These are phyloP conservation scores for Hibiscus tridactylites DNA, from an alignment of 345 rosid genomes.

Conservation along the genomic window DNA sequence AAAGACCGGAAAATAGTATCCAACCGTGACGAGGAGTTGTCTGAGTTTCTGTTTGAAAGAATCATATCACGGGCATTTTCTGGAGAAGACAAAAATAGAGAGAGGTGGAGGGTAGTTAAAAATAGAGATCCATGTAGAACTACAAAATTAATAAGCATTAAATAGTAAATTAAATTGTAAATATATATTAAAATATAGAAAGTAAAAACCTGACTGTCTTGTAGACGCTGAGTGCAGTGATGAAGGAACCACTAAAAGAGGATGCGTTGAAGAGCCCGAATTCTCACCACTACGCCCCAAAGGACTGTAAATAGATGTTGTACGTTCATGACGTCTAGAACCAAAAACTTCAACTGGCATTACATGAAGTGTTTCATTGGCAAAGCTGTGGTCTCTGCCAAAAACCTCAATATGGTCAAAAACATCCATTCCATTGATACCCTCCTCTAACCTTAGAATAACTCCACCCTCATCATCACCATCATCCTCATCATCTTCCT, in stretches of 20 bases:
- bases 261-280: conserved; percentile 68
- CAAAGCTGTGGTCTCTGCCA: conserved; percentile 74
- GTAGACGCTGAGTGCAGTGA: conserved; percentile 30
- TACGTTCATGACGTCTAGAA: conserved; percentile 91
- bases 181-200: not conserved
- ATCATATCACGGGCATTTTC: conserved; percentile 43
- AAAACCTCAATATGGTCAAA: conserved; percentile 92
- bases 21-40: conserved; percentile 42
- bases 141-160: not conserved
- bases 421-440: conserved; percentile 81
- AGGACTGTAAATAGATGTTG: conserved; percentile 90
- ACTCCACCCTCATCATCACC: conserved; percentile 92
- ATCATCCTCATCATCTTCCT: conserved; percentile 60
- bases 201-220: conserved; percentile 48
- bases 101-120: conserved; percentile 2
- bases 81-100: conserved; percentile 5
- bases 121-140: not conserved
- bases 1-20: conserved; percentile 82
- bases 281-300: conserved; percentile 70
- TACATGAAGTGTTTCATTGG: conserved; percentile 78
- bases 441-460: conserved; percentile 83
- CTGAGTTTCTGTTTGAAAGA: conserved; percentile 49
- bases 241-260: conserved; percentile 69
- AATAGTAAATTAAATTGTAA: not conserved
- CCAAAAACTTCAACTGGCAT: conserved; percentile 99